A percentile compares a stretch with the other conserved stretches of the same genome.
These are phyloP conservation scores for Magnolia kwangsiensis DNA, from an alignment of 164 flowering plant genomes.

Conservation along the genomic window DNA sequence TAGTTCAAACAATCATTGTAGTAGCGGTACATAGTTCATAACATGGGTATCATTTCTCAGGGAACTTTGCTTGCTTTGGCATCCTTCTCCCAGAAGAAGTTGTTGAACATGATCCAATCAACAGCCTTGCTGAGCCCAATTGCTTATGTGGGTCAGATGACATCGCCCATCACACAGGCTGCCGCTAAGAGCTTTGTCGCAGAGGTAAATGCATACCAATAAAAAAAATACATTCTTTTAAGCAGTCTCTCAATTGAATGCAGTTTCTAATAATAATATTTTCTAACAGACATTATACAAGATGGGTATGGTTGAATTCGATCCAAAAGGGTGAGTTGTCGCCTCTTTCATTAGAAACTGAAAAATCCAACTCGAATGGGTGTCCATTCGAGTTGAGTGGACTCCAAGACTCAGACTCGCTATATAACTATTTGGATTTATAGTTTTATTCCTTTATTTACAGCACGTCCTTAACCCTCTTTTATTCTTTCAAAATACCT, in stretches of 20 bases:
- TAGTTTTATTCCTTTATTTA: too few relatives aligned
- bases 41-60: slow-evolving; percentile 19
- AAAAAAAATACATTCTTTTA: not conserved
- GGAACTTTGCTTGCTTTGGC: slow-evolving; percentile 77
- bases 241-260: not conserved
- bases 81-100: slow-evolving; percentile 46
- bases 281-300: slow-evolving; percentile 33
- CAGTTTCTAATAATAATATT: slow-evolving; percentile 3
- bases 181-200: slow-evolving; percentile 50
- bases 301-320: slow-evolving; percentile 52
- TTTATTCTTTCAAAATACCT: too few relatives aligned
- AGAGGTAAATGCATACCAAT: slow-evolving; percentile 39
- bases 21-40: not conserved
- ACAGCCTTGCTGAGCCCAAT: slow-evolving; percentile 77
- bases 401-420: too few relatives aligned
- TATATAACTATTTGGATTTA: too few relatives aligned
- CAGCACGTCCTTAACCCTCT: too few relatives aligned
- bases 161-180: slow-evolving; percentile 39
- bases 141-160: slow-evolving; percentile 56
- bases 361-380: too few relatives aligned
- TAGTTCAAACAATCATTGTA: too few relatives aligned
- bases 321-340: slow-evolving; percentile 49
- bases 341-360: too few relatives aligned
- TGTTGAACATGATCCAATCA: slow-evolving; percentile 47
- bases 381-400: too few relatives aligned